phyloP scores from a whole-genome alignment of 2,329 filamentous ascomycete genomes.

The Nemania sp. region DNA sequence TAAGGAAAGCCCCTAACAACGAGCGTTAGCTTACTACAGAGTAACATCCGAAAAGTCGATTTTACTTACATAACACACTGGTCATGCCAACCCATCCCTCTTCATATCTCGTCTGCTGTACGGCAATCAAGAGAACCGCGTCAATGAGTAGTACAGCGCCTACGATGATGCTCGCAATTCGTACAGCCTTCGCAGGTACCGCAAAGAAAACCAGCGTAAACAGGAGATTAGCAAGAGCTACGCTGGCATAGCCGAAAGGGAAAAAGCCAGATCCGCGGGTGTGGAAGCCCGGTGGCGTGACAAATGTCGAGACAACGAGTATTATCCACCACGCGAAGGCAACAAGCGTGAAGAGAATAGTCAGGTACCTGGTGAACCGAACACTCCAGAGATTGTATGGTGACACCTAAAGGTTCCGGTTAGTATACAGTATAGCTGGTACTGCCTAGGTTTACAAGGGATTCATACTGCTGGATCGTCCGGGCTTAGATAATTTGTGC shows the following conservation, averaged over 20 bases:
- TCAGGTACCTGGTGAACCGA: slow-evolving; percentile 76
- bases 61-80: slow-evolving; percentile 67
- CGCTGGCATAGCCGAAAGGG: slow-evolving; percentile 78
- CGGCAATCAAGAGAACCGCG: slow-evolving; percentile 76
- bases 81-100: slow-evolving; percentile 91
- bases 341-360: slow-evolving; percentile 72
- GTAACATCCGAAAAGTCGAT: background rate
- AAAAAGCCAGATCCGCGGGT: slow-evolving; percentile 91
- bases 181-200: slow-evolving; percentile 77
- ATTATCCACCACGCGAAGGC: slow-evolving; percentile 93
- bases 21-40: slow-evolving; percentile 21
- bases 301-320: slow-evolving; percentile 85
- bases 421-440: slow-evolving; percentile 21
- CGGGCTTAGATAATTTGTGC: slow-evolving; percentile 66
- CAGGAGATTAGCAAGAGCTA: slow-evolving; percentile 75
- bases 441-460: background rate
- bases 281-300: slow-evolving; percentile 84
- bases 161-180: slow-evolving; percentile 71
- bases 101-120: slow-evolving; percentile 74
- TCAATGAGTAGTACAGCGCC: slow-evolving; percentile 70
- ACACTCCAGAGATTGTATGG: slow-evolving; percentile 96
- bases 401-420: slow-evolving; percentile 32
- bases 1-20: slow-evolving; percentile 67
- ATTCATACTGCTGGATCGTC: slow-evolving; percentile 76
- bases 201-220: slow-evolving; percentile 85